Evolutionary conservation across 306 rosid genomes (phyloP).

Genomic region (Medicago ruthenica): DNA sequence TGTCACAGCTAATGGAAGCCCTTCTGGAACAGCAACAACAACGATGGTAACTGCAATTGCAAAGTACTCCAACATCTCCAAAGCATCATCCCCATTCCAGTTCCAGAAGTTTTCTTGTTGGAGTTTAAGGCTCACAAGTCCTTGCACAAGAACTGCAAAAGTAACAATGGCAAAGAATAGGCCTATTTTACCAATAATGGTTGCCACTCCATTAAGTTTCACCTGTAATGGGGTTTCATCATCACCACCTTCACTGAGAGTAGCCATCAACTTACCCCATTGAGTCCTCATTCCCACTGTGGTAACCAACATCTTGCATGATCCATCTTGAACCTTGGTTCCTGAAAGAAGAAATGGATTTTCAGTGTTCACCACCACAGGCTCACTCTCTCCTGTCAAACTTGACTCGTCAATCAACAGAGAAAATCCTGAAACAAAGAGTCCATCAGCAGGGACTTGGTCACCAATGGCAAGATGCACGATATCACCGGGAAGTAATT

Average conservation of each 20-base stretch:
- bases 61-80: constrained; percentile 79
- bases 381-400: constrained; percentile 97
- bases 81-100: constrained; percentile 88
- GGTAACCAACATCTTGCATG: constrained; percentile 90
- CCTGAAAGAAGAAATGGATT: constrained; percentile 93
- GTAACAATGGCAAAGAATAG: constrained; percentile 85
- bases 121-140: constrained; percentile 65
- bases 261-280: constrained; percentile 98
- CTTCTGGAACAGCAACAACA: constrained; percentile 98
- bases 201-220: constrained; percentile 95
- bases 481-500: constrained; percentile 91
- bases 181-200: constrained; percentile 92
- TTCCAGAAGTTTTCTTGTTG: constrained; percentile 64
- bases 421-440: constrained; percentile 86
- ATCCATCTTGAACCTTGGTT: constrained; percentile 95
- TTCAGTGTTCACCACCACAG: constrained; percentile 70
- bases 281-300: constrained; percentile 98
- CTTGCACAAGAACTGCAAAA: constrained; percentile 86
- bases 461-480: constrained; percentile 92
- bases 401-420: constrained; percentile 89
- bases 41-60: constrained; percentile 94
- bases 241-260: constrained; percentile 95
- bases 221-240: constrained; percentile 99
- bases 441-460: constrained; percentile 94
- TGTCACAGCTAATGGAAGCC: constrained; percentile 93